Evolutionary conservation across 306 rosid species (phyloP), one percentile per base, ranked within the genome.

Genomic region (Cucumis cinereus): DNA sequence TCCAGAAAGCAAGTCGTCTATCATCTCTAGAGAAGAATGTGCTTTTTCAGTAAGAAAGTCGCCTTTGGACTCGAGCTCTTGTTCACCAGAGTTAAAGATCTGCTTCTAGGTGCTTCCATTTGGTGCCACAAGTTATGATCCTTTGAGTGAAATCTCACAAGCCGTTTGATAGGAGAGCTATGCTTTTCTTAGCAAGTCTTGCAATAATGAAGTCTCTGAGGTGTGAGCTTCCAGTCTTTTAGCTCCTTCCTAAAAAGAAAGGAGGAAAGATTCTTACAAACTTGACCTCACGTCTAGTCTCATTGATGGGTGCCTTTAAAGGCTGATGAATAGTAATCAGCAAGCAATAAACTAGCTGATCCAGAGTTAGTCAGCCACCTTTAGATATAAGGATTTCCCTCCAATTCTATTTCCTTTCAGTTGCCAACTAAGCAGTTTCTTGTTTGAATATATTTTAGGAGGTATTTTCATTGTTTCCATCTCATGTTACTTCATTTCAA

Each of bases 401-500:
- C 70, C 33, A 10, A 5, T 57, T 10, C 62, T 12, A 12, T 57
- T 33, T 19, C 8, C 1, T 35, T n/a, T 38, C 30, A 35, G 72
- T 66, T 66, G 24, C 72, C 72, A 17, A 38, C n/a, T 19, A n/a
- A 22, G 22, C 23, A 66, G 50, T 66, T 64, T 66, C 17, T 38
- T 66, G 50, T 38, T 66, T n/a, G 52, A 43, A 66, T 66, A 8
- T 36, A 4, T n/a, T 35, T 66, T 38, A 8, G 17, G 20, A 62
- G 30, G 28, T 66, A 66, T 66, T 66, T 66, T 40, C 52, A 66
- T 19, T 40, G 10, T n/a, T 66, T 2, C 15, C 73, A 58, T 60
- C 38, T 79, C 80, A 73, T 74, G 73, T 78, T 73, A 55, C 23
- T 47, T 36, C 50, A 14, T 36, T 64, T 68, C 72, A 68, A 49